Evolutionary conservation across 2,329 filamentous ascomycete species (phyloP).

Genomic region (Calonectria pseudoreteaudii): DNA sequence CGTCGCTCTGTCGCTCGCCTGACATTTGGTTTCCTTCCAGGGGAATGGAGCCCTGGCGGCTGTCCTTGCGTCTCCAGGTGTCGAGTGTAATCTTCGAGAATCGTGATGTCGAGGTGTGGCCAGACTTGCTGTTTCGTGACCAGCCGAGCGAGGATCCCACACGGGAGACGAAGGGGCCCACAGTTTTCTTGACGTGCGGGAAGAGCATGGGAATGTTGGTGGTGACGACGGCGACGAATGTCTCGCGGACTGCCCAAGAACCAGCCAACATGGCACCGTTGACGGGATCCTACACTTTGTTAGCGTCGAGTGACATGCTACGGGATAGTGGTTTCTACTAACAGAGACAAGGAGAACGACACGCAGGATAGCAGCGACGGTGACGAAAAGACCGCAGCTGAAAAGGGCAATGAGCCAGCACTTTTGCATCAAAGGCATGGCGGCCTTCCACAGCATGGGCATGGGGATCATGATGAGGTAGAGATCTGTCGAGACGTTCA

Average conservation of each 20-base stretch:
- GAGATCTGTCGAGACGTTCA: constrained; percentile 68
- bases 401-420: constrained; percentile 53
- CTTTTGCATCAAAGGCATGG: constrained; percentile 51
- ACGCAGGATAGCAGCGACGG: constrained; percentile 53
- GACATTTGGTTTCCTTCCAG: constrained; percentile 21
- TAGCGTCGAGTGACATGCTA: background rate
- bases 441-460: constrained; percentile 60
- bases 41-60: constrained; percentile 32
- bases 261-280: constrained; percentile 56
- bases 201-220: constrained; percentile 60
- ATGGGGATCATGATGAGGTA: constrained; percentile 70
- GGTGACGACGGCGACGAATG: constrained; percentile 57
- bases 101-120: constrained; percentile 23
- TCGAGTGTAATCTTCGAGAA: constrained; percentile 35
- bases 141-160: constrained; percentile 37
- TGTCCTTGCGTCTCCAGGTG: constrained; percentile 34
- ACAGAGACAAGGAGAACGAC: constrained; percentile 45
- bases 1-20: constrained; percentile 30
- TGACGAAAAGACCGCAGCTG: constrained; percentile 54
- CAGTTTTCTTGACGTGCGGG: constrained; percentile 56
- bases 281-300: constrained; percentile 49
- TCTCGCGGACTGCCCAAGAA: constrained; percentile 57
- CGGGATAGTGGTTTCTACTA: constrained; percentile 2
- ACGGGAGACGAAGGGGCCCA: constrained; percentile 37
- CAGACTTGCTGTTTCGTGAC: constrained; percentile 29